Conservation (phyloP, 441 rosid species). For the Breynia disticha region DNA sequence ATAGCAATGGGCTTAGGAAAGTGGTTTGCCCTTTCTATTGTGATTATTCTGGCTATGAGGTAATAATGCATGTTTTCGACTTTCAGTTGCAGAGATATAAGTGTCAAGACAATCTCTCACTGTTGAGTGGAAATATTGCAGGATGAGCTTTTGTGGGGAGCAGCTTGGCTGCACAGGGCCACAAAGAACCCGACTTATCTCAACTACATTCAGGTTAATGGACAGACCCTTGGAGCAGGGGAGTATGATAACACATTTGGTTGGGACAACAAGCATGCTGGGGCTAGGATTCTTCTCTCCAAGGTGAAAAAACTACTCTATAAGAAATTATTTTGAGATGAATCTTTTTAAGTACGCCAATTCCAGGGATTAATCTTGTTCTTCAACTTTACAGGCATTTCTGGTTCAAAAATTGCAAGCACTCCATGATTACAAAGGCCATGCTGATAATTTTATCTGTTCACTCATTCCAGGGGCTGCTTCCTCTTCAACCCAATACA, state of each 20-base stretch:
- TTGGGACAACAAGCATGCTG: constrained; percentile 95
- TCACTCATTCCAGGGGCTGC: constrained; percentile 63
- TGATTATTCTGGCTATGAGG: constrained; percentile 80
- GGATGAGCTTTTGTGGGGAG: constrained; percentile 97
- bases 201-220: constrained; percentile 62
- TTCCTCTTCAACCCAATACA: constrained; percentile 53
- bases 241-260: constrained; percentile 83
- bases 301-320: constrained; percentile 31
- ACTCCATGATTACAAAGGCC: constrained; percentile 68
- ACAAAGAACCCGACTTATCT: constrained; percentile 56
- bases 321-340: background rate
- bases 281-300: constrained; percentile 79
- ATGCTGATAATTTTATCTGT: constrained; percentile 93
- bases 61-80: constrained; percentile 23
- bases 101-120: background rate
- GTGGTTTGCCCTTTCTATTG: constrained; percentile 87
- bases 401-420: constrained; percentile 48
- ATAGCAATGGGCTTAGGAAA: constrained; percentile 59
- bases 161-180: constrained; percentile 86
- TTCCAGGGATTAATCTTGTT: background rate
- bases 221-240: constrained; percentile 72
- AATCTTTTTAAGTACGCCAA: background rate
- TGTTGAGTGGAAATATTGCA: constrained; percentile 13
- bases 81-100: no score
- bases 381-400: constrained; percentile 44